Evolutionary conservation across 2,329 filamentous ascomycete species (phyloP).

Genomic region (Aaosphaeria pasadenensis): DNA sequence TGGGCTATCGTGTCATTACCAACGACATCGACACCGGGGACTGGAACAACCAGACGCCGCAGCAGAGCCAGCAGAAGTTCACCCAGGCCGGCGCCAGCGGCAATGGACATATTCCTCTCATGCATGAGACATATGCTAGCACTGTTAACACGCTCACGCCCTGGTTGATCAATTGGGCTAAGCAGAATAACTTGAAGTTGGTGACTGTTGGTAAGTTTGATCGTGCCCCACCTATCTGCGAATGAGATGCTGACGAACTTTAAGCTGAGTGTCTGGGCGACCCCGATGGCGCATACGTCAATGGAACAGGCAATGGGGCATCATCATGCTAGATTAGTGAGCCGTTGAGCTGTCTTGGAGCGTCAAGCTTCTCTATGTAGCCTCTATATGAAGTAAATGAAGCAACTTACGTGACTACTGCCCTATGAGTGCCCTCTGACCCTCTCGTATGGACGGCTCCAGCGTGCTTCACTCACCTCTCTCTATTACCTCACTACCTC

Average conservation of each 20-base stretch:
- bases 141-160: constrained; percentile 34
- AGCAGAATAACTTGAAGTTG: constrained; percentile 32
- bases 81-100: constrained; percentile 27
- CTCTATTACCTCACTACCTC: too few species aligned
- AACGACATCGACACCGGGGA: constrained; percentile 32
- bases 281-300: constrained; percentile 22
- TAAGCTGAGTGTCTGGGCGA: constrained; percentile 32
- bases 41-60: constrained; percentile 30
- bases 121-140: constrained; percentile 31
- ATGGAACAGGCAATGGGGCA: constrained; percentile 18
- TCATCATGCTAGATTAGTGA: constrained; percentile 15
- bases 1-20: constrained; percentile 36
- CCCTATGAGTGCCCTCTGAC: too few species aligned
- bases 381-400: too few species aligned
- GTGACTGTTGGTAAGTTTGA: constrained; percentile 31
- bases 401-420: too few species aligned
- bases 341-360: too few species aligned
- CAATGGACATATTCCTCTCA: constrained; percentile 31
- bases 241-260: not conserved
- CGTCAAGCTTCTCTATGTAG: too few species aligned
- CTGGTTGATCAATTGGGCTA: constrained; percentile 37
- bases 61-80: constrained; percentile 33
- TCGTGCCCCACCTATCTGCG: not conserved
- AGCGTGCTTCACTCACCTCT: too few species aligned
- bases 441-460: too few species aligned